phyloP scores from a whole-genome alignment of 1,284 basidiomycete species.

The Coniferiporia sulphurascens region DNA sequence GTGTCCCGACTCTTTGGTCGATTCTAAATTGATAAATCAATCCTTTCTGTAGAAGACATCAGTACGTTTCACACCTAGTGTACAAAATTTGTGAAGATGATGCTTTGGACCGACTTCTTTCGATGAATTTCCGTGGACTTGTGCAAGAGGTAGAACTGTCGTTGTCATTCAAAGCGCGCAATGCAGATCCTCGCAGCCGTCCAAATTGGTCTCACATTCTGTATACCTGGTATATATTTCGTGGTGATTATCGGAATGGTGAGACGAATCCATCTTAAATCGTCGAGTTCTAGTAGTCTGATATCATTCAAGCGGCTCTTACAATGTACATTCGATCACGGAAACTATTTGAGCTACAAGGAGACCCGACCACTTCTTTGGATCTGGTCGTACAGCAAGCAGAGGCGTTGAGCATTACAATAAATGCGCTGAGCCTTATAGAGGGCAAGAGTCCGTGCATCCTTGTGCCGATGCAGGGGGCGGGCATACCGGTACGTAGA shows the following conservation, averaged over 20 bases:
- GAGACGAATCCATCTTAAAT: slow-evolving; percentile 27
- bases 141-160: slow-evolving; percentile 86
- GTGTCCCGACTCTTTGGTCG: slow-evolving; percentile 30
- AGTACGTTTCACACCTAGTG: slow-evolving; percentile 76
- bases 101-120: slow-evolving; percentile 73
- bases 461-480: slow-evolving; percentile 44
- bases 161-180: slow-evolving; percentile 91
- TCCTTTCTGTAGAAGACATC: slow-evolving; percentile 56
- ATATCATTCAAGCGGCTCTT: slow-evolving; percentile 59
- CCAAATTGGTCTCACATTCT: slow-evolving; percentile 91
- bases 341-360: slow-evolving; percentile 62
- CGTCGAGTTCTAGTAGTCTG: slow-evolving; percentile 1
- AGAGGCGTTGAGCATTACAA: slow-evolving; percentile 79
- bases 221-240: slow-evolving; percentile 89
- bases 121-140: slow-evolving; percentile 83
- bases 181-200: slow-evolving; percentile 81
- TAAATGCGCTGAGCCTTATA: slow-evolving; percentile 85
- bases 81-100: slow-evolving; percentile 92
- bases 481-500: slow-evolving; percentile 41
- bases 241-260: slow-evolving; percentile 89
- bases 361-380: slow-evolving; percentile 46
- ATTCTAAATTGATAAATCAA: slow-evolving; percentile 9
- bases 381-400: slow-evolving; percentile 72
- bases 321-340: slow-evolving; percentile 94
- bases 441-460: slow-evolving; percentile 86